phyloP scores from a whole-genome alignment of 495 filamentous ascomycete species.

The Cladorrhinum samala region DNA sequence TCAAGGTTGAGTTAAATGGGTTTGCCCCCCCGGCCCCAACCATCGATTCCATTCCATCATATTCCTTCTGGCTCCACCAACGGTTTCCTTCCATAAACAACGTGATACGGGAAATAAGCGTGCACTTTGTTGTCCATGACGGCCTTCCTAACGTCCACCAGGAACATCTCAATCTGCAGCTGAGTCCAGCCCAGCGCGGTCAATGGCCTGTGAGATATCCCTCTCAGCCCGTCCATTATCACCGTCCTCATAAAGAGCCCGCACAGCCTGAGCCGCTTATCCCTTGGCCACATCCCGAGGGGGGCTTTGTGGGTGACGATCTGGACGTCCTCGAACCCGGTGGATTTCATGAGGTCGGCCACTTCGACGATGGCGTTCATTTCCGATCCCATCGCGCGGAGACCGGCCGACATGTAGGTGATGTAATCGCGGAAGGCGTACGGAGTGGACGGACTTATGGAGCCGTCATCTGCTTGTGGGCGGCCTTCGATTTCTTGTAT shows the following conservation, averaged over 20 bases:
- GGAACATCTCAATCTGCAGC: conserved; percentile 35
- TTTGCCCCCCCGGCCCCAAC: too few species aligned
- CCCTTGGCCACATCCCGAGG: conserved; percentile 28
- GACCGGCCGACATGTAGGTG: conserved; percentile 23
- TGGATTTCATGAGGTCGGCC: conserved; percentile 16
- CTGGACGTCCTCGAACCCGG: conserved; percentile 27
- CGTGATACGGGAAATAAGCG: conserved; percentile 26
- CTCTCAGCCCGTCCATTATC: conserved; percentile 32
- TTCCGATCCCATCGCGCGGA: conserved; percentile 24
- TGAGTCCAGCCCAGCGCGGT: conserved; percentile 30
- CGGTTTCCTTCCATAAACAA: conserved; percentile 32
- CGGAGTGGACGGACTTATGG: conserved; percentile 21
- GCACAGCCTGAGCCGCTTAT: conserved; percentile 27
- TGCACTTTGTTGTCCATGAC: conserved; percentile 27
- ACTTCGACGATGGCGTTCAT: conserved; percentile 17
- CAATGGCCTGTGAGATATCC: conserved; percentile 26
- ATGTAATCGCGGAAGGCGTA: conserved; percentile 35
- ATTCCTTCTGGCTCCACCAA: too few species aligned
- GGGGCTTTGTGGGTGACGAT: conserved; percentile 25
- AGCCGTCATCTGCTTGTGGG: conserved; percentile 40
- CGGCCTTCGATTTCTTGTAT: conserved; percentile 41
- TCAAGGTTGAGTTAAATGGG: too few species aligned
- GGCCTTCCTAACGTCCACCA: conserved; percentile 33
- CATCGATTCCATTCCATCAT: too few species aligned
- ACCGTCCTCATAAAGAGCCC: conserved; percentile 30